phyloP scores from a whole-genome alignment of 2,329 filamentous ascomycete species.

The Fonsecaea multimorphosa region DNA sequence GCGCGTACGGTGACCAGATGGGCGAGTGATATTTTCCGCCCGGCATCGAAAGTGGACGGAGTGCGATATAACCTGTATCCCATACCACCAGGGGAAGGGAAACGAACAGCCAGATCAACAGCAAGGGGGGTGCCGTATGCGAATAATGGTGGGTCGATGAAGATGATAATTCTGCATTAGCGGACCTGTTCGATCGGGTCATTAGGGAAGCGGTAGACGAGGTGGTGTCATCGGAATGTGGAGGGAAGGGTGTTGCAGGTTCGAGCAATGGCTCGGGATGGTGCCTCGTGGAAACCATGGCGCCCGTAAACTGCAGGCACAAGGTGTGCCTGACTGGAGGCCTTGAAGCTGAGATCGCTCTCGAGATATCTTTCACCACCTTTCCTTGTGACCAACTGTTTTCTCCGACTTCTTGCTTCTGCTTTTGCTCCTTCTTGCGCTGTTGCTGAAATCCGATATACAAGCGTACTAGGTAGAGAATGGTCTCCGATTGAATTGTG shows the following conservation, averaged over 20 bases:
- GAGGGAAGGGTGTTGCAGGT: conserved; percentile 39
- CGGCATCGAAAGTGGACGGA: conserved; percentile 81
- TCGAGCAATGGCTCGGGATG: conserved; percentile 59
- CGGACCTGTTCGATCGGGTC: conserved; percentile 39
- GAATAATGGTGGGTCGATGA: conserved; percentile 52
- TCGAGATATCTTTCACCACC: background rate
- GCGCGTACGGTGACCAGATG: conserved; percentile 76
- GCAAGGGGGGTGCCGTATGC: conserved; percentile 65
- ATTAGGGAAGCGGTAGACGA: conserved; percentile 15
- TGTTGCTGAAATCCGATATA: background rate
- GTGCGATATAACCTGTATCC: conserved; percentile 80
- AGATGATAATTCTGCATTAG: conserved; percentile 22
- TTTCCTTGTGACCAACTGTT: background rate
- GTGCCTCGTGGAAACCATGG: conserved; percentile 64
- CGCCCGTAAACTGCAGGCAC: conserved; percentile 16
- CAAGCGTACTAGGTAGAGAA: background rate
- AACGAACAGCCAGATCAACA: conserved; percentile 73
- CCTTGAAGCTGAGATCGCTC: background rate
- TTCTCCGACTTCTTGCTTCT: background rate
- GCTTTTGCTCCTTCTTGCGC: background rate
- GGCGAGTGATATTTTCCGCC: conserved; percentile 75
- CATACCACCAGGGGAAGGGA: conserved; percentile 80
- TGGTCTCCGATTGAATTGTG: background rate
- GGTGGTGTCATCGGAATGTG: conserved; percentile 8
- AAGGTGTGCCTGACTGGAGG: background rate